Conservation (phyloP, 345 rosid genomes). For the Pelargonium nanum region DNA sequence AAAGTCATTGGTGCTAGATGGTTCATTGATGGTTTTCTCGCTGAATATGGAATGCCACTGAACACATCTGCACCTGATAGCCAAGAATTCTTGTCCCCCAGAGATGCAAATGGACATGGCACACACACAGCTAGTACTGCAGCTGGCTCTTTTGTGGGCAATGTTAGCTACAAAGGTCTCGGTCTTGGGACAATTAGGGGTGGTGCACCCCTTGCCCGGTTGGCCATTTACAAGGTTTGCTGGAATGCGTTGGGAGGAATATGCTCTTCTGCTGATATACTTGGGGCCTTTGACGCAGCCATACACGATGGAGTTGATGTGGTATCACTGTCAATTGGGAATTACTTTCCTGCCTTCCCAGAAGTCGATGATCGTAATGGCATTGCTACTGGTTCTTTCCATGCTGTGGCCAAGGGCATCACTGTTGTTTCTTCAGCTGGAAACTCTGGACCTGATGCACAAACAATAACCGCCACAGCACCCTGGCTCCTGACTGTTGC, state of each 20-base stretch:
- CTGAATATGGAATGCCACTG: constrained; percentile 26
- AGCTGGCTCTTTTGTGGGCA: constrained; percentile 30
- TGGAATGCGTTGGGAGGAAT: constrained; percentile 24
- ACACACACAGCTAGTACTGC: constrained; percentile 54
- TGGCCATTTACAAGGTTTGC: constrained; percentile 51
- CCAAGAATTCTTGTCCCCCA: constrained; percentile 32
- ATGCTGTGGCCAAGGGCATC: constrained; percentile 43
- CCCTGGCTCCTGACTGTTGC: constrained; percentile 57
- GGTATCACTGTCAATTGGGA: constrained; percentile 24
- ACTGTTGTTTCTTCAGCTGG: constrained; percentile 41
- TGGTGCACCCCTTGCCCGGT: constrained; percentile 39
- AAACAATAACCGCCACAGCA: constrained; percentile 32
- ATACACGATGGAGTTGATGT: constrained; percentile 33
- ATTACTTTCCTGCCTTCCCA: constrained; percentile 22
- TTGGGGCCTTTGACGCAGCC: constrained; percentile 50
- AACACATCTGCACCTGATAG: constrained; percentile 20
- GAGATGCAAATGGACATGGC: constrained; percentile 55
- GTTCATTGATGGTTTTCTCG: constrained; percentile 26
- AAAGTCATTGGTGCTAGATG: constrained; percentile 48
- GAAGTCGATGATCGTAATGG: constrained; percentile 34
- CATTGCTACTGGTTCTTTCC: constrained; percentile 39
- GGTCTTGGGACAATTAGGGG: constrained; percentile 38
- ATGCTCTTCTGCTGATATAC: constrained; percentile 34
- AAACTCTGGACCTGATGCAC: constrained; percentile 31
- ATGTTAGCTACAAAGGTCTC: constrained; percentile 28